phyloP scores from a whole-genome alignment of 345 rosid species.

The Pseudoturritis turrita region DNA sequence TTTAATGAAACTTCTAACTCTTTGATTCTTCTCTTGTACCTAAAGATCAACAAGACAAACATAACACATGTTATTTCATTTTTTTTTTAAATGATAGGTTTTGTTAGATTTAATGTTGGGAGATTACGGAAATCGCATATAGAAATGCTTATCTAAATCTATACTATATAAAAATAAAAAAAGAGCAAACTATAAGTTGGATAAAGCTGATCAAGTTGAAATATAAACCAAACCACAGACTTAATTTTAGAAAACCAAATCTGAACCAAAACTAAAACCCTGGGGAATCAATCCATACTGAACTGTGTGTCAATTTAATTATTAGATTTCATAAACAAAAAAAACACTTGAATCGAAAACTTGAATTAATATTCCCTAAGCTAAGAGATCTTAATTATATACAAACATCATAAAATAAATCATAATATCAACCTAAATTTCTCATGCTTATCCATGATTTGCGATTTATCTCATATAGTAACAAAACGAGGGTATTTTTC shows the following conservation, averaged over 20 bases:
- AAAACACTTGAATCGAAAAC: too few species aligned
- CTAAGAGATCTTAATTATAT: too few species aligned
- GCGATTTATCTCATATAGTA: neutral
- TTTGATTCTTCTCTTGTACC: conserved; percentile 19
- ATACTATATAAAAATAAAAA: too few species aligned
- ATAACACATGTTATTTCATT: neutral
- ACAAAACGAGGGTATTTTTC: neutral
- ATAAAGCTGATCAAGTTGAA: too few species aligned
- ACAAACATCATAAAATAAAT: too few species aligned
- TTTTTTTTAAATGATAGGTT: neutral
- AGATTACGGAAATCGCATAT: neutral
- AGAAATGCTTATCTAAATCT: too few species aligned
- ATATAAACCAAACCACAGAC: too few species aligned
- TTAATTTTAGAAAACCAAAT: neutral
- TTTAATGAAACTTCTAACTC: conserved; percentile 26
- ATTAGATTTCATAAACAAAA: too few species aligned
- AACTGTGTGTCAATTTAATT: too few species aligned
- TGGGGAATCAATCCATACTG: too few species aligned
- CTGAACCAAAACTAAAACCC: neutral
- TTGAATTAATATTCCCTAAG: too few species aligned
- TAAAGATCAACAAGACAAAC: neutral
- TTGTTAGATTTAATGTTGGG: neutral
- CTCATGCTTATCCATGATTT: neutral
- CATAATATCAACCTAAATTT: neutral
- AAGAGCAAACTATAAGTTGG: too few species aligned